phyloP scores from a whole-genome alignment of 2,329 filamentous ascomycete species.

The Trichoderma lentiforme region DNA sequence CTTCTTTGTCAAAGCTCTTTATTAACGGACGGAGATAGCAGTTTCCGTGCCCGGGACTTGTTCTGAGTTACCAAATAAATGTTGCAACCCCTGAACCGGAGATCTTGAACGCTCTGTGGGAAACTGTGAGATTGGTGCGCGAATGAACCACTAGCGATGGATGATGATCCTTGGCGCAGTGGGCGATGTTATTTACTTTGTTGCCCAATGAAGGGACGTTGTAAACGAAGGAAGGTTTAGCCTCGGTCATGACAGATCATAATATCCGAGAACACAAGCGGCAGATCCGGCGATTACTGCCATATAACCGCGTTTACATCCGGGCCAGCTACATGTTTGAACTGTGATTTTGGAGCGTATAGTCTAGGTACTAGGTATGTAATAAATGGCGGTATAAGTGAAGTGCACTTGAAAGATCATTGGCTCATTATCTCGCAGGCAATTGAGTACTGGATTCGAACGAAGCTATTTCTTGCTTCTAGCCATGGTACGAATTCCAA shows the following conservation, averaged over 20 bases:
- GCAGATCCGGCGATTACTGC: not conserved
- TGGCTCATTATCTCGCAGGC: not conserved
- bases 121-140: not conserved
- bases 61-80: not conserved
- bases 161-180: not conserved
- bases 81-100: not conserved
- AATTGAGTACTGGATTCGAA: not conserved
- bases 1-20: not conserved
- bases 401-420: not conserved
- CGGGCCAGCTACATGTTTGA: not conserved
- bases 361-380: not conserved
- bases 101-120: not conserved
- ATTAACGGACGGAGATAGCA: not conserved
- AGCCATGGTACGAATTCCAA: not conserved
- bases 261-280: not conserved
- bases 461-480: not conserved
- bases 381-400: not conserved
- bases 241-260: not conserved
- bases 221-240: not conserved
- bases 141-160: not conserved
- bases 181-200: not conserved
- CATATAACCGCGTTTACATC: not conserved
- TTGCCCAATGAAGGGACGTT: not conserved
- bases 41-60: not conserved
- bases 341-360: not conserved